Base-by-base conservation (phyloP, 768 basidiomycete species). In the Tylopilus sp. region DNA sequence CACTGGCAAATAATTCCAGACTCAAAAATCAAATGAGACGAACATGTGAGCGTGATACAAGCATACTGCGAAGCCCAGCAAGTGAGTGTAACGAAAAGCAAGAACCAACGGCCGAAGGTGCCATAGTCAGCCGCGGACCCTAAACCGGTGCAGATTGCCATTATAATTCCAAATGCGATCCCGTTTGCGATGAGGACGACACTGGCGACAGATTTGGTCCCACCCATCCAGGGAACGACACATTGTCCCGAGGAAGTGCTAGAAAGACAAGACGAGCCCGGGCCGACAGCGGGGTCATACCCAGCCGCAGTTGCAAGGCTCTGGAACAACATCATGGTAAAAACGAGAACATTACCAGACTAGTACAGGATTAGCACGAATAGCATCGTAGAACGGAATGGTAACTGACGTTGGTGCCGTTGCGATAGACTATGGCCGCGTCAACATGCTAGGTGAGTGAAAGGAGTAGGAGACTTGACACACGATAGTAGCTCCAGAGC, bases 21-120 rank as follows among this genome's bases (percentile, higher is more conserved):
- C 9, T 31, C 4, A 31, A 4, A 10, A 4, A 4, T 4, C 1
- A 3, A 21, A 42, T 3, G 15, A 38, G 17, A 71, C 80, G 20
- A 58, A 87, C 87, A 71, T 0, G 86, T 88, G 20, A 92, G 73
- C 21, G 79, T 75, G 77, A 92, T 83, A 63, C 80, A 85, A 0
- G 86, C 81, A 57, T 85, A 93, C 61, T 91, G 88, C 3, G 88
- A 79, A 1, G 71, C 85, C 91, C 91, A 93, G 53, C 87, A 91
- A 31, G 91, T 73, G 40, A 82, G 68, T 0, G 90, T 92, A 10
- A 85, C 66, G 17, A 75, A 75, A 21, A 91, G 70, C n/a, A 92
- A 73, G 9, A 91, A 66, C 87, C 88, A 91, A 13, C 85, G 80
- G 18, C 88, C 88, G 59, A 91, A 89, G 20, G 56, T 68, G 11